Percentiles rank a stretch among this genome's conserved stretches.
These are phyloP conservation scores for Cladosporium sp. DNA, from an alignment of 2,329 filamentous ascomycete genomes.

Conservation along the genomic window DNA sequence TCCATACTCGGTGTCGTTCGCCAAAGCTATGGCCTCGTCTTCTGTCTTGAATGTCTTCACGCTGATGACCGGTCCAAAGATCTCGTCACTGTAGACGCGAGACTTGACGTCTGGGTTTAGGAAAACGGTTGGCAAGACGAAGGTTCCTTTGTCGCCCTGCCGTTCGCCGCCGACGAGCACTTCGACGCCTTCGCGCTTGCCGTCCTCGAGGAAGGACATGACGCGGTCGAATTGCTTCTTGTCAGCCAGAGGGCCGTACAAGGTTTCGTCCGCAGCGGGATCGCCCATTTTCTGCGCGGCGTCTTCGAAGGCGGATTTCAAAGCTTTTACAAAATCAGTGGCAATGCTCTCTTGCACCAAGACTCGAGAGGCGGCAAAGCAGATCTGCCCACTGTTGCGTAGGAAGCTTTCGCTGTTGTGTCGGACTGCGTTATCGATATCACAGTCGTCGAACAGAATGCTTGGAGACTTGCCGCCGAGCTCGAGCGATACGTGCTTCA, in stretches of 20 bases:
- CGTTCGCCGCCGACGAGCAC: slow-evolving; percentile 12
- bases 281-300: slow-evolving; percentile 10
- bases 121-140: slow-evolving; percentile 10
- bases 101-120: slow-evolving; percentile 60
- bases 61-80: slow-evolving; percentile 41
- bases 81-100: slow-evolving; percentile 32
- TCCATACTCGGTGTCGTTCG: slow-evolving; percentile 68
- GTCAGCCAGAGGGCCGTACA: background rate
- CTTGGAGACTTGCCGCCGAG: slow-evolving; percentile 24
- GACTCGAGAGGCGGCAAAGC: slow-evolving; percentile 52
- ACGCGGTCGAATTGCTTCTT: slow-evolving; percentile 24
- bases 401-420: slow-evolving; percentile 61
- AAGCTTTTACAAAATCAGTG: background rate
- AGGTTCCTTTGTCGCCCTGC: slow-evolving; percentile 1
- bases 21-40: slow-evolving; percentile 33
- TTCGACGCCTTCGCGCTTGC: slow-evolving; percentile 9
- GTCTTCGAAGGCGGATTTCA: background rate
- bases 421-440: slow-evolving; percentile 41
- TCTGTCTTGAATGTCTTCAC: slow-evolving; percentile 38
- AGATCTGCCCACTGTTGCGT: slow-evolving; percentile 54
- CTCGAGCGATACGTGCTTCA: slow-evolving; percentile 26
- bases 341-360: slow-evolving; percentile 51
- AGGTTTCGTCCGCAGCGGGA: background rate
- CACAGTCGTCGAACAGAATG: slow-evolving; percentile 23
- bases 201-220: slow-evolving; percentile 25